A percentile compares a stretch with the other conserved stretches of the same genome.
Evolutionary conservation across 345 rosid genomes (phyloP).

Genomic region (Eutrema yunnanense): DNA sequence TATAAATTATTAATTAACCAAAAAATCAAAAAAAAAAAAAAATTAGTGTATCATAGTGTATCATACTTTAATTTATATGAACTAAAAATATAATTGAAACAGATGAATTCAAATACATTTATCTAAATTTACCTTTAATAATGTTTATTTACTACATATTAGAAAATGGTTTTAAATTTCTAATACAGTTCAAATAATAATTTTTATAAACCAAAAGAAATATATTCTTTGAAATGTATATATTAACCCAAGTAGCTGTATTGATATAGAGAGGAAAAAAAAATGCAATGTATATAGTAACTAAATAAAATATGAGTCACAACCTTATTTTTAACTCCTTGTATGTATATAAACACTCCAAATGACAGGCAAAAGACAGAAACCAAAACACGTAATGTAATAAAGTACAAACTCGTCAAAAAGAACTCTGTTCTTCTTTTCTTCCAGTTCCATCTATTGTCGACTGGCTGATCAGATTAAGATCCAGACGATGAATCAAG

Average conservation of each 20-base stretch:
- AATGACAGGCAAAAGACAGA: constrained; percentile 15
- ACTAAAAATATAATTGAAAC: background rate
- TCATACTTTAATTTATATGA: background rate
- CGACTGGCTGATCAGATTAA: constrained; percentile 21
- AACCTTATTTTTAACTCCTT: background rate
- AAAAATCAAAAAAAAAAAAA: too few relatives aligned
- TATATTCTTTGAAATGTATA: background rate
- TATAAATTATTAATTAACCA: too few relatives aligned
- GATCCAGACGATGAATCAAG: constrained; percentile 18
- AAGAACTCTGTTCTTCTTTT: constrained; percentile 1
- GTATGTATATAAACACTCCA: constrained; percentile 16
- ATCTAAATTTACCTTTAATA: background rate
- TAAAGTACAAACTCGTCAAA: background rate
- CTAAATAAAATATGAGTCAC: background rate
- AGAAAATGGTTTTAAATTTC: background rate
- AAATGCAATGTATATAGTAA: background rate
- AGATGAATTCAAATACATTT: background rate
- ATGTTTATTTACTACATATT: background rate
- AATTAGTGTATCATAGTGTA: background rate
- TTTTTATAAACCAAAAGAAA: too few relatives aligned
- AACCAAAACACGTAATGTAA: constrained; percentile 6
- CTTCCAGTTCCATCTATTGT: background rate
- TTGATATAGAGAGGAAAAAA: background rate
- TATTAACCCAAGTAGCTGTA: background rate
- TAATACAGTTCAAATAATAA: too few relatives aligned